Base-by-base conservation (phyloP, 768 basidiomycete species). In the Amanita pseudoporphyria region DNA sequence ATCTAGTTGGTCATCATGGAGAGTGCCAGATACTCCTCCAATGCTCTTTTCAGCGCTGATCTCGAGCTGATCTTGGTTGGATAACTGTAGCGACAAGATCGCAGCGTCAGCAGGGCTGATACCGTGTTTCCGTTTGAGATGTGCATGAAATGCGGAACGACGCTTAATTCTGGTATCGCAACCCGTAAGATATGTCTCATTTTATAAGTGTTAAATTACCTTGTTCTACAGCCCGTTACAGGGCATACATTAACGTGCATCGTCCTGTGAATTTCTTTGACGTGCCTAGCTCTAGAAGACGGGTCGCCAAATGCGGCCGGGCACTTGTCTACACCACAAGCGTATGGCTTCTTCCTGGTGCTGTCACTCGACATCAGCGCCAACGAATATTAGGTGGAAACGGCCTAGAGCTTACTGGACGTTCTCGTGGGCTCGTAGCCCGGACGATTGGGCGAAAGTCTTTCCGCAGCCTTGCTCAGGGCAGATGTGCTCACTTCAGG, bases 221-320 rank as follows among this genome's bases (percentile, higher is more conserved):
- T 71, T 44, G 76, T 76, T 38, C 58, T 64, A 54, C 82, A 83
- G n/a, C 61, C 60, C 19, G 52, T 41, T 31, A 66, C 53, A 19
- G 71, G 68, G 57, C 82, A 85, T 37, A 57, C 58, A 54, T 73
- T 78, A 22, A 64, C 66, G 22, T 69, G 68, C 21, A 65, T 52
- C 2, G 60, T 60, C 14, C 60, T 55, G 57, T 86, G 84, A 2
- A 68, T 74, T 62, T 85, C 82, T 57, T 73, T 77, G 49, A 71
- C 68, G 56, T 87, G 84, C 7, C 84, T 79, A 26, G 76, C 67
- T 54, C 79, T 68, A 39, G 84, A 85, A 0, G 84, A 86, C 9
- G 82, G 84, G 56, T 87, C 84, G 12, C 77, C 77, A 54, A 87
- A 87, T 12, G 66, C 61, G 26, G 73, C 67, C 9, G 46, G 49